Evolutionary conservation across 176 grass and related monocot genomes (phyloP).

Genomic region (Thinopyrum elongatum): DNA sequence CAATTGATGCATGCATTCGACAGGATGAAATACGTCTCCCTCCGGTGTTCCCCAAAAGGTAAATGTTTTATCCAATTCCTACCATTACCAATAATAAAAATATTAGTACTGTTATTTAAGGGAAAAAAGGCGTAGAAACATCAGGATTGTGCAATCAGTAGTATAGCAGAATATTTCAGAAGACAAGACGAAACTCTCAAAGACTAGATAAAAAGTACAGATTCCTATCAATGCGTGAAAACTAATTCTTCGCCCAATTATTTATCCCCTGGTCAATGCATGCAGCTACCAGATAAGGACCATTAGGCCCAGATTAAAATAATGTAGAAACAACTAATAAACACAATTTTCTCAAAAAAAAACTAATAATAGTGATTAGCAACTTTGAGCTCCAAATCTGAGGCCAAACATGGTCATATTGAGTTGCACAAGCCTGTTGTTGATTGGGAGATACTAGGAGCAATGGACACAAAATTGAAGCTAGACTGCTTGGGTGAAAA

Average conservation of each 20-base stretch:
- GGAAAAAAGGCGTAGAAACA: not conserved
- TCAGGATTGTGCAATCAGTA: not conserved
- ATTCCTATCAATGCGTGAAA: no score
- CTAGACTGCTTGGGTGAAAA: not conserved
- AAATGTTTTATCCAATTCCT: constrained; percentile 87
- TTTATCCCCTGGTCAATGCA: no score
- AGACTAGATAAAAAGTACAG: not conserved
- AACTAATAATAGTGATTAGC: no score
- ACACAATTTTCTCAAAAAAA: no score
- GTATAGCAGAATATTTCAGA: not conserved
- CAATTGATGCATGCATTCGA: constrained; percentile 95
- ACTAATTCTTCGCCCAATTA: no score
- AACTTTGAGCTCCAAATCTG: no score
- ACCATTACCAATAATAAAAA: constrained; percentile 35
- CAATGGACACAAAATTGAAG: constrained; percentile 2
- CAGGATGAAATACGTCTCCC: constrained; percentile 74
- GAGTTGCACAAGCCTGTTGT: no score
- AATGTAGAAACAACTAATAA: no score
- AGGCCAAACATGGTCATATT: no score
- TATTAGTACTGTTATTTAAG: constrained; percentile 12
- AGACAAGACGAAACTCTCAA: constrained; percentile 1
- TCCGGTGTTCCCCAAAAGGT: constrained; percentile 85
- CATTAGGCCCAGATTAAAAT: no score
- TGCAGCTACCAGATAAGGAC: no score
- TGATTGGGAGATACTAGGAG: no score